A percentile compares a stretch with the other conserved stretches of the same genome.
These are phyloP conservation scores for Penicillium cataractarum DNA, from an alignment of 495 filamentous ascomycete species.

Conservation along the genomic window DNA sequence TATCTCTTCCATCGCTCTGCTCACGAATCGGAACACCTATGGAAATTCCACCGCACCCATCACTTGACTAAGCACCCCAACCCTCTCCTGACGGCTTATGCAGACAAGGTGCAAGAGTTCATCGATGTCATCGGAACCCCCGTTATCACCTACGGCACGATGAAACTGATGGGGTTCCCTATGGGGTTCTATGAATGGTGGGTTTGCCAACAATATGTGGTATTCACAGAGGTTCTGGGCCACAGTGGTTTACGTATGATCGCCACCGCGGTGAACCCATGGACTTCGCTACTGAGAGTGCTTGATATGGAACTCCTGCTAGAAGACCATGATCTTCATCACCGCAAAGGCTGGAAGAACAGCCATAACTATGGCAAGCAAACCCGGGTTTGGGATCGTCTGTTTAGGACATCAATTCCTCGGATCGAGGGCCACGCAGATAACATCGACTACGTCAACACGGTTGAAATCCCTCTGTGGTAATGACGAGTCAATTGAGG, in stretches of 20 bases:
- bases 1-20: conserved; percentile 37
- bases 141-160: conserved; percentile 28
- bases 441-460: conserved; percentile 34
- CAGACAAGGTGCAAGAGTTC: conserved; percentile 36
- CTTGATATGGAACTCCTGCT: conserved; percentile 35
- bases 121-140: conserved; percentile 36
- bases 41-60: conserved; percentile 35
- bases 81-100: conserved; percentile 32
- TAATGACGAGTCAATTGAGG: neutral
- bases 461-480: conserved; percentile 28
- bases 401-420: conserved; percentile 35
- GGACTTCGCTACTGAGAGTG: conserved; percentile 32
- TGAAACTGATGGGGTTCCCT: conserved; percentile 28
- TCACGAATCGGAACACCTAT: conserved; percentile 13
- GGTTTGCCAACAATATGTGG: conserved; percentile 37
- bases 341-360: conserved; percentile 38
- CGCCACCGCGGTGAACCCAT: conserved; percentile 27
- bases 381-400: conserved; percentile 34
- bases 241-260: conserved; percentile 34
- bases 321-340: conserved; percentile 38
- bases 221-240: conserved; percentile 33
- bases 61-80: conserved; percentile 37
- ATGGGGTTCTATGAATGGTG: conserved; percentile 39
- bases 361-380: conserved; percentile 18
- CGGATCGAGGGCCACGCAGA: conserved; percentile 29